These are phyloP conservation scores for Boletus barrowsii DNA, from an alignment of 768 basidiomycete genomes.

Conservation along the genomic window DNA sequence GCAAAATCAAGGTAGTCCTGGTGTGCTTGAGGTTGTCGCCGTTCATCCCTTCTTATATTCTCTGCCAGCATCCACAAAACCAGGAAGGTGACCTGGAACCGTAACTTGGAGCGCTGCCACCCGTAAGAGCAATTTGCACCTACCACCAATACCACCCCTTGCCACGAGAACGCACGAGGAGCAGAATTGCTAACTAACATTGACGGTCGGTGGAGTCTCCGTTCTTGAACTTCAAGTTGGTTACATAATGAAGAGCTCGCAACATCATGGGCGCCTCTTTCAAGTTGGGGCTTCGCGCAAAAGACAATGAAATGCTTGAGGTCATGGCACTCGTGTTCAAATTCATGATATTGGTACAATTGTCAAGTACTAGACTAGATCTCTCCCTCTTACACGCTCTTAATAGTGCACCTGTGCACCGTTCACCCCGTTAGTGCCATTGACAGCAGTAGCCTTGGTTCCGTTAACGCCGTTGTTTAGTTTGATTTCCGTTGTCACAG, in stretches of 20 bases:
- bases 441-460: conserved; percentile 12
- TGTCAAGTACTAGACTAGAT: too few relatives aligned
- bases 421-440: conserved; percentile 19
- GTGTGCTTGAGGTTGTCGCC: neutral
- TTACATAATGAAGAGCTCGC: too few relatives aligned
- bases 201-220: neutral
- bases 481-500: conserved; percentile 9
- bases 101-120: neutral
- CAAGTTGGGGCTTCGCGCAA: neutral
- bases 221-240: neutral
- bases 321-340: neutral
- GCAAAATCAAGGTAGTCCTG: conserved; percentile 17
- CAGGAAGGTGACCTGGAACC: conserved; percentile 13
- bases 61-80: conserved; percentile 16
- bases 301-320: neutral
- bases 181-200: neutral
- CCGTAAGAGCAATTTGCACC: neutral
- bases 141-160: conserved; percentile 5
- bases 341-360: too few relatives aligned
- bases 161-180: neutral
- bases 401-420: conserved; percentile 5
- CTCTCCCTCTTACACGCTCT: neutral
- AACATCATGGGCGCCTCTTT: too few relatives aligned
- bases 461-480: conserved; percentile 9
- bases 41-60: neutral